Percentiles rank a stretch among this genome's conserved stretches.
phyloP scores from a whole-genome alignment of 176 grass and related monocot genomes.

The Oryza rufipogon region DNA sequence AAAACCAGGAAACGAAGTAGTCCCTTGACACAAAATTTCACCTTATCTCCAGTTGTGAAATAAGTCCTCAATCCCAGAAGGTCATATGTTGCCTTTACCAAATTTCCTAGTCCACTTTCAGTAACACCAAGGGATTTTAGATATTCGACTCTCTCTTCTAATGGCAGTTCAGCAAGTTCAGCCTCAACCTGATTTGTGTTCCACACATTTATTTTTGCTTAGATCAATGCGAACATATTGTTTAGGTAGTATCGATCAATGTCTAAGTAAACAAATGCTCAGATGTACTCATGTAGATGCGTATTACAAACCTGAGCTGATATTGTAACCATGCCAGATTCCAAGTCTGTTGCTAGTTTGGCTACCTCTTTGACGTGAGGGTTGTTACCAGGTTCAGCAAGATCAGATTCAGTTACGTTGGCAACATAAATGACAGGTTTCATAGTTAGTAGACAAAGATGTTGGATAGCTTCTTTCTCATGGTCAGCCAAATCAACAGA shows the following conservation, averaged over 20 bases:
- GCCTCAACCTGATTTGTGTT: conserved; percentile 75
- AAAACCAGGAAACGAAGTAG: neutral
- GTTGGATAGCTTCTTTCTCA: conserved; percentile 84
- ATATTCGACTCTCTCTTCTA: conserved; percentile 94
- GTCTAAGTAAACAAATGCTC: neutral
- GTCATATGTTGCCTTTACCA: conserved; percentile 95
- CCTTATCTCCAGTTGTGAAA: conserved; percentile 96
- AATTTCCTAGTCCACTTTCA: conserved; percentile 93
- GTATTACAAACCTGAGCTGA: conserved; percentile 85
- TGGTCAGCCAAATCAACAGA: conserved; percentile 83
- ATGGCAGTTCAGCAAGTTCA: conserved; percentile 84
- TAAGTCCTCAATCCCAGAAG: conserved; percentile 93
- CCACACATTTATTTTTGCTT: neutral
- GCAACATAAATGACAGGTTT: conserved; percentile 98
- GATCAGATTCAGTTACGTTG: conserved; percentile 95
- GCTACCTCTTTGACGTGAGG: conserved; percentile 77
- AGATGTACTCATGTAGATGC: conserved; percentile 4
- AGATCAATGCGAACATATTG: neutral
- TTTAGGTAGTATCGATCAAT: neutral
- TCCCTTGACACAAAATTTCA: conserved; percentile 45
- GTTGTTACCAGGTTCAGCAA: conserved; percentile 78
- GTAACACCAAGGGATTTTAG: conserved; percentile 83
- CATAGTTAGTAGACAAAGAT: conserved; percentile 94
- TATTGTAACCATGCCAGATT: conserved; percentile 93
- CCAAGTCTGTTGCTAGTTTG: conserved; percentile 73